Percentiles rank a stretch among this genome's conserved stretches.
These are phyloP conservation scores for Dianthus caryophyllus DNA, from an alignment of 148 eudicot genomes.

Conservation along the genomic window DNA sequence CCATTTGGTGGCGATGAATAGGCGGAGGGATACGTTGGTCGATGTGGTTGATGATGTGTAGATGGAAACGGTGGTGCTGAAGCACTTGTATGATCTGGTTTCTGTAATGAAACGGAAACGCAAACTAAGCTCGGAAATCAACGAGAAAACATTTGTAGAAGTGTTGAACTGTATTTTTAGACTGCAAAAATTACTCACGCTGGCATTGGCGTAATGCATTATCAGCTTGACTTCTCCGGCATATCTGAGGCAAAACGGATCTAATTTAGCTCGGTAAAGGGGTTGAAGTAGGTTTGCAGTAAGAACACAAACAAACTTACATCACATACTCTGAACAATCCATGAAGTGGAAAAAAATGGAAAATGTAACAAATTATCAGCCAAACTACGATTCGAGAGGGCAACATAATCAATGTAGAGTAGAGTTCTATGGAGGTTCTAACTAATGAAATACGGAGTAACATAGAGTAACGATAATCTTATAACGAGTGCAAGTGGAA, in stretches of 20 bases:
- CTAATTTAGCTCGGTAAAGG: background rate
- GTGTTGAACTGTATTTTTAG: background rate
- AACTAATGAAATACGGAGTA: background rate
- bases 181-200: constrained; percentile 34
- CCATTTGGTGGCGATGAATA: constrained; percentile 30
- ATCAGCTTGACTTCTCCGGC: constrained; percentile 93
- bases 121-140: background rate
- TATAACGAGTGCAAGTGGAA: background rate
- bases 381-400: background rate
- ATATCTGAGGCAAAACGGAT: constrained; percentile 39
- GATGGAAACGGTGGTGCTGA: constrained; percentile 57
- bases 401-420: background rate
- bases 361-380: background rate
- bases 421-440: background rate
- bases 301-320: background rate
- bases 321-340: background rate
- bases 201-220: constrained; percentile 64
- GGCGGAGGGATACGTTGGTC: constrained; percentile 32
- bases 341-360: background rate
- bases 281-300: background rate
- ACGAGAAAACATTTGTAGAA: background rate
- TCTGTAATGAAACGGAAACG: constrained; percentile 35
- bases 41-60: constrained; percentile 36
- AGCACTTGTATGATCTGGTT: constrained; percentile 39
- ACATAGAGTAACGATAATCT: background rate